Conservation (phyloP, 345 rosid genomes). For the Rhodamnia rubescens region DNA sequence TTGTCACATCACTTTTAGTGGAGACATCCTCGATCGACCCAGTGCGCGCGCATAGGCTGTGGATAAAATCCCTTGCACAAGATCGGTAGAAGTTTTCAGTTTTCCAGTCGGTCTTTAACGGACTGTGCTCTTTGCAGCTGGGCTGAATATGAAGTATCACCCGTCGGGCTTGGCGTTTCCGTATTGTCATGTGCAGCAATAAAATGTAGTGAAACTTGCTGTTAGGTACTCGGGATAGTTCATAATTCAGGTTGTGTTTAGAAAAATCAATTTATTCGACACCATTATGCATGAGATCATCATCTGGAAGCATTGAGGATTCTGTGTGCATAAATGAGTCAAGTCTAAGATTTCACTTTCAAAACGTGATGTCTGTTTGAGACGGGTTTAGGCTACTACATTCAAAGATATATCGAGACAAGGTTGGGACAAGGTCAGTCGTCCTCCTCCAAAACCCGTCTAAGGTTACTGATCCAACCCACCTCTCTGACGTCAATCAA, state of each 20-base stretch:
- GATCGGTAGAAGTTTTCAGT: background rate
- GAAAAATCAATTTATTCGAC: background rate
- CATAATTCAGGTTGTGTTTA: background rate
- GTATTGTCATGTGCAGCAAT: background rate
- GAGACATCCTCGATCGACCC: background rate
- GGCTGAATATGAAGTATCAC: background rate
- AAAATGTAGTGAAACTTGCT: background rate
- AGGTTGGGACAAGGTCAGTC: background rate
- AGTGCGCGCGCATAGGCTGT: background rate
- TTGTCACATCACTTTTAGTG: background rate
- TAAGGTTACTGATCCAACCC: background rate
- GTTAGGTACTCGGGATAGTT: background rate
- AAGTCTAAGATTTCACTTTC: background rate
- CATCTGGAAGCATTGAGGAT: background rate
- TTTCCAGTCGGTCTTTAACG: background rate
- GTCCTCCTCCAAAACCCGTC: background rate
- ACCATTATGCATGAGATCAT: background rate
- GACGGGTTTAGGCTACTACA: background rate
- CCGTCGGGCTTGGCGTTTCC: background rate
- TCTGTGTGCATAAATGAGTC: background rate
- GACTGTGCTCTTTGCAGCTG: background rate
- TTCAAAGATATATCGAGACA: background rate
- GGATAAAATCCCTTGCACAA: background rate
- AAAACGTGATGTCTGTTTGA: background rate
- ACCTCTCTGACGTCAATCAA: background rate